Conservation (phyloP, 2,329 filamentous ascomycete species). For the Thelonectria discophora region DNA sequence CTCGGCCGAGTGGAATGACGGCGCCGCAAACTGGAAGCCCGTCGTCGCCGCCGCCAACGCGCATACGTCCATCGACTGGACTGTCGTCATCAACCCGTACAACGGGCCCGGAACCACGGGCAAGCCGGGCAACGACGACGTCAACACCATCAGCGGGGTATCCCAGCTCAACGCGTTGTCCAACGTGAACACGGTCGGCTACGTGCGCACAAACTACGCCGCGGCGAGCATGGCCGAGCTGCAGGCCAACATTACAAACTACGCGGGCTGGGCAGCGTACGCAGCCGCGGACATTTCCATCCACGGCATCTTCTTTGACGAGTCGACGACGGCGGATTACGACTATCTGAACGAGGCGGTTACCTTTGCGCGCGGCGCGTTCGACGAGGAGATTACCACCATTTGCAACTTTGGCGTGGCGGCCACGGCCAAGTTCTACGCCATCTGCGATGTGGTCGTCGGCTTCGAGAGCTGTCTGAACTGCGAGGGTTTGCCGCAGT, state of each 20-base stretch:
- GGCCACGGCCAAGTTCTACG: conserved; percentile 27
- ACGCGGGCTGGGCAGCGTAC: conserved; percentile 31
- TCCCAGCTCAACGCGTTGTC: conserved; percentile 33
- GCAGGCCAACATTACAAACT: conserved; percentile 35
- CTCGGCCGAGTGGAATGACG: conserved; percentile 28
- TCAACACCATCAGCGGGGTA: conserved; percentile 35
- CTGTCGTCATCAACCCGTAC: conserved; percentile 33
- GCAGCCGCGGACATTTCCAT: conserved; percentile 25
- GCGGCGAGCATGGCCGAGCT: conserved; percentile 29
- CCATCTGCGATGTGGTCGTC: conserved; percentile 39
- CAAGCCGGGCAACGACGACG: conserved; percentile 33
- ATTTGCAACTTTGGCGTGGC: conserved; percentile 39
- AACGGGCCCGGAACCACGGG: conserved; percentile 34
- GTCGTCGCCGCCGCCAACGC: conserved; percentile 26
- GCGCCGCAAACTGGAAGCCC: conserved; percentile 37
- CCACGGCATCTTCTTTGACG: conserved; percentile 39
- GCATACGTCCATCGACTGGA: conserved; percentile 26
- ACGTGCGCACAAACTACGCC: conserved; percentile 36
- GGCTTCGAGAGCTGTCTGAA: conserved; percentile 41
- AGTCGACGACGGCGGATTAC: conserved; percentile 22
- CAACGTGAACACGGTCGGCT: conserved; percentile 39
- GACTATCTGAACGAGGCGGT: conserved; percentile 33
- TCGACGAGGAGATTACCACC: conserved; percentile 21
- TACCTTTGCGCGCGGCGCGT: conserved; percentile 18
- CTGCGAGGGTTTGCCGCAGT: conserved; percentile 26